Percentiles rank a stretch among this genome's conserved stretches.
Evolutionary conservation across 2,329 filamentous ascomycete genomes (phyloP).

Genomic region (Sclerotinia borealis): DNA sequence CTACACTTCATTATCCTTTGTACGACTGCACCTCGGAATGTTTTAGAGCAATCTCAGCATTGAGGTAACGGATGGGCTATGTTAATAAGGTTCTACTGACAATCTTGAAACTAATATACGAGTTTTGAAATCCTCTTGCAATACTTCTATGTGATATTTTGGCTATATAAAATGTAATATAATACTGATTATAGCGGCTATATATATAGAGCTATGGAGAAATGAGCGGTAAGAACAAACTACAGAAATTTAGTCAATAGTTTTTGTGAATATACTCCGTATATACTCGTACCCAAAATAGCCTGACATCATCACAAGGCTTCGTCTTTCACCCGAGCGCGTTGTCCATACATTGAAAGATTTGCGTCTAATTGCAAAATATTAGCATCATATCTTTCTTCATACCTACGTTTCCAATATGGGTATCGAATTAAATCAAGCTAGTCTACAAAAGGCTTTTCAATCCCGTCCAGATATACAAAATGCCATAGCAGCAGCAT

Average conservation of each 20-base stretch:
- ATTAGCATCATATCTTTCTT: conserved; percentile 1
- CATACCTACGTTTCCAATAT: conserved; percentile 16
- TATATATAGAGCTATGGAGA: not conserved
- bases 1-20: not conserved
- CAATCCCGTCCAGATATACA: conserved; percentile 29
- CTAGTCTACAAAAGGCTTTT: conserved; percentile 30
- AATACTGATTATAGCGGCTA: not conserved
- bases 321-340: conserved; percentile 9
- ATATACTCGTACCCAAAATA: not conserved
- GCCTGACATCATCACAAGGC: conserved; percentile 15
- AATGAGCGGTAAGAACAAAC: not conserved
- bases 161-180: not conserved
- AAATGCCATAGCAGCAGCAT: conserved; percentile 30
- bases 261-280: not conserved
- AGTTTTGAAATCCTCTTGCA: not conserved
- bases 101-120: not conserved
- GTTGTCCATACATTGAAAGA: conserved; percentile 2
- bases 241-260: not conserved
- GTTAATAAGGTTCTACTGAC: not conserved
- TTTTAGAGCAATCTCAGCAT: not conserved
- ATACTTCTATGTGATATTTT: not conserved
- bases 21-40: not conserved
- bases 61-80: not conserved
- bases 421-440: conserved; percentile 26
- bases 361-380: conserved; percentile 5